Evolutionary conservation across 768 basidiomycete species (phyloP), one percentile per base, ranked within the genome.

Genomic region (Tricholoma sp.): DNA sequence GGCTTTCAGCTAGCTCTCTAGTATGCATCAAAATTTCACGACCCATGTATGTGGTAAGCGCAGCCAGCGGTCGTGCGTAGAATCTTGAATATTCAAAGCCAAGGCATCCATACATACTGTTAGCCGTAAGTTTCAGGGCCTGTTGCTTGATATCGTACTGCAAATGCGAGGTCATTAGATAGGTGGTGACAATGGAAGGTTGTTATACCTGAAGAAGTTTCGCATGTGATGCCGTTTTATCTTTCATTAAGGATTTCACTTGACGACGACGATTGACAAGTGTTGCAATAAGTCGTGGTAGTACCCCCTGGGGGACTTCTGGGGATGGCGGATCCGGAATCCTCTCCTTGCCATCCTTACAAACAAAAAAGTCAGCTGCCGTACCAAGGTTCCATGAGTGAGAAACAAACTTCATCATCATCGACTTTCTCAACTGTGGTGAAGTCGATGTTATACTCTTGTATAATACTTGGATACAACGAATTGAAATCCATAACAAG

Each of bases 401-500:
- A 43, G 29, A 12, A 56, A 66, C 71, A 7, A 54, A 76, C 77
- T 71, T 77, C 89, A 66, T 83, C 83, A 63, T 81, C 83, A 22
- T 84, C 84, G 7, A 80, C 76, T 55, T 82, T 81, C 46, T 92
- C 89, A 18, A 98, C 87, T 0, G 97, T 99, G 9, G 97, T 98
- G 66, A 98, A 98, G 73, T 98, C 97, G 63, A 99, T 98, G 69
- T 99, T 98, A 69, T 91, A 99, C 77, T 99, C 97, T 67, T 98
- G 97, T 50, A 99, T 99, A 76, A 99, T 99, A 70, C 91, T 94
- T 5, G 97, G 97, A 69, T 99, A 99, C 56, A 99, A 79, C 59
- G 94, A 97, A 73, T 99, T 99, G 85, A 98, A 99, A 71, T 99
- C 97, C 97, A 99, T 99, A 72, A 99, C 97, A 16, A 99, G 81